Conservation (phyloP, 768 basidiomycete genomes). For the Cystofilobasidium bisporidii region DNA sequence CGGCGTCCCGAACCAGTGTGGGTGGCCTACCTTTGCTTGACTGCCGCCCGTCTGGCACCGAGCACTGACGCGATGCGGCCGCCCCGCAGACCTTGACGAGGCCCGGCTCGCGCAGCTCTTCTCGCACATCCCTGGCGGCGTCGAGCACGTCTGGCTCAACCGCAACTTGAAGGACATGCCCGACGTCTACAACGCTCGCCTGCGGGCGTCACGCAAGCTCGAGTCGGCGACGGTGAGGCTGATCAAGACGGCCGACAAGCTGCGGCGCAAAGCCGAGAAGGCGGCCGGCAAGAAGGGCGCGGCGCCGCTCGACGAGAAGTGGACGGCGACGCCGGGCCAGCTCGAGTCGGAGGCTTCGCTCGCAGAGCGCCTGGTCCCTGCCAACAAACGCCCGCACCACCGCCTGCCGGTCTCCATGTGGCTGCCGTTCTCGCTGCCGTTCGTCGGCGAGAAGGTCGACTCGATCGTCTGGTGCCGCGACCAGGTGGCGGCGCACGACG, state of each 20-base stretch:
- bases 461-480: conserved; percentile 80
- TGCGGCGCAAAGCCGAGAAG: conserved; percentile 47
- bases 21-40: neutral
- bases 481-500: conserved; percentile 54
- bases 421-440: conserved; percentile 45
- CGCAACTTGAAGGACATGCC: conserved; percentile 80
- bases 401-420: conserved; percentile 50
- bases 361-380: conserved; percentile 60
- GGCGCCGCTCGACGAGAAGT: conserved; percentile 27
- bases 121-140: conserved; percentile 74
- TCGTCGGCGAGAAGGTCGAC: conserved; percentile 79
- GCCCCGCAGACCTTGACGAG: conserved; percentile 57
- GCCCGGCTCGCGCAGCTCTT: conserved; percentile 59
- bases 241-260: conserved; percentile 63
- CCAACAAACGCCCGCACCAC: conserved; percentile 65
- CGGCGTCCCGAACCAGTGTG: conserved; percentile 63
- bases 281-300: conserved; percentile 40
- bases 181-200: conserved; percentile 66
- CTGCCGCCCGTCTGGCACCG: neutral
- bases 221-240: conserved; percentile 76
- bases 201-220: conserved; percentile 63
- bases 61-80: too few relatives aligned
- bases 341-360: conserved; percentile 37
- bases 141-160: conserved; percentile 85
- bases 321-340: conserved; percentile 29